Base-by-base conservation (phyloP, 1,284 basidiomycete genomes). In the Leccinum pachyderme region DNA sequence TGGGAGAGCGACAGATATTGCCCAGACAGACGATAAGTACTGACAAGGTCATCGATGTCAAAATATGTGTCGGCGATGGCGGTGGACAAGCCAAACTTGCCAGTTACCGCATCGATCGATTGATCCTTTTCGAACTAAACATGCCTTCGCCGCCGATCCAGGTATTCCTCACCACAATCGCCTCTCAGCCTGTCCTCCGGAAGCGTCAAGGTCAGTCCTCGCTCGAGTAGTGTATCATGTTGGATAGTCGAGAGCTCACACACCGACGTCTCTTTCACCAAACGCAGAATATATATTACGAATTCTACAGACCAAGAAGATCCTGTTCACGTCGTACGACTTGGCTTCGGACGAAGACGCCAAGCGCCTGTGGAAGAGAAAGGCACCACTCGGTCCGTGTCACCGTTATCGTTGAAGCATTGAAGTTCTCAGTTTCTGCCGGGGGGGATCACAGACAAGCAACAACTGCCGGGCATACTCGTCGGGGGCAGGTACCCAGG, bases 81-180 rank as follows among this genome's bases (percentile, higher is more conserved):
- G 15, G 22, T 32, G 11, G 27, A 7, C 35, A n/a, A 18, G 18
- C 39, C 18, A 7, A 18, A 41, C 24, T n/a, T 13, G 24, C 12
- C 27, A 33, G 31, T 32, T 44, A 48, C 32, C 35, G 7, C 32
- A 18, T 27, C 46, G 29, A 29, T 37, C 31, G 24, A 50, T 54
- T 25, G 39, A 59, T 35, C 48, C 11, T 7, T 12, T 18, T 41
- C 22, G 18, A 12, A 41, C n/a, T 13, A 28, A 53, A 44, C 37
- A 91, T 91, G 87, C 78, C 83, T 54, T 81, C 87, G 22, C 90
- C 89, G 9, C 90, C 89, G 5, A 86, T 92, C 57, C 82, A 87
- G 61, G 70, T 91, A 35, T 91, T 89, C 68, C 78, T 91, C 52
- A 92, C 90, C n/a, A 92, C 90, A 9, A 92, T 92, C 58, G 87